phyloP scores from a whole-genome alignment of 306 rosid genomes.

The Herpetospermum pedunculosum region DNA sequence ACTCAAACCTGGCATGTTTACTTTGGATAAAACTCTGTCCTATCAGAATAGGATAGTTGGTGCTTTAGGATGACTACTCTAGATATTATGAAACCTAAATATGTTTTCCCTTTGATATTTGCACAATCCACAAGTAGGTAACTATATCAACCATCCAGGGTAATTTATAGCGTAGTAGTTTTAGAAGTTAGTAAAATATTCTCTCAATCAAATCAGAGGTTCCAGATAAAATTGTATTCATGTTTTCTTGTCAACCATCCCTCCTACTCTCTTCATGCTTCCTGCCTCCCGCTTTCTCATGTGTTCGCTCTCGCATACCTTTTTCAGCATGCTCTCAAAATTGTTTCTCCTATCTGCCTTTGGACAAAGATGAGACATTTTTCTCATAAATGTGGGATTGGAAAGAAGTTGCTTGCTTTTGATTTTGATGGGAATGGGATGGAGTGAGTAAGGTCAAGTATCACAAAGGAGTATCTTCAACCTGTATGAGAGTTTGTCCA shows the following conservation, averaged over 20 bases:
- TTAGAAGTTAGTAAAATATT: background rate
- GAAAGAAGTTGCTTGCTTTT: background rate
- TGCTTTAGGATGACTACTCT: background rate
- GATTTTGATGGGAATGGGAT: background rate
- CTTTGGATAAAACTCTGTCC: background rate
- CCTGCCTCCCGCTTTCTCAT: background rate
- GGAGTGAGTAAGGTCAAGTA: background rate
- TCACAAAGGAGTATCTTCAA: background rate
- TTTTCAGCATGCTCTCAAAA: background rate
- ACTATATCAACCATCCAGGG: background rate
- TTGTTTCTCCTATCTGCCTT: background rate
- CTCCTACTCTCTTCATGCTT: background rate
- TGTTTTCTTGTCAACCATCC: background rate
- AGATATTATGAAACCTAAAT: background rate
- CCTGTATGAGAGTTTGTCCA: background rate
- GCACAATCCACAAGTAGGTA: background rate
- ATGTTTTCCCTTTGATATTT: background rate
- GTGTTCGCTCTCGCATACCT: background rate
- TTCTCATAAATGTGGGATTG: background rate
- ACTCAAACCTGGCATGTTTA: background rate
- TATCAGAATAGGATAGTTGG: background rate
- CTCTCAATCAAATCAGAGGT: background rate
- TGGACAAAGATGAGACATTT: background rate
- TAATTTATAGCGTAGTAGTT: background rate
- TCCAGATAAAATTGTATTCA: background rate